A percentile compares a stretch with the other conserved stretches of the same genome.
Evolutionary conservation across 345 rosid genomes (phyloP).

Genomic region (Corchorus capsularis): DNA sequence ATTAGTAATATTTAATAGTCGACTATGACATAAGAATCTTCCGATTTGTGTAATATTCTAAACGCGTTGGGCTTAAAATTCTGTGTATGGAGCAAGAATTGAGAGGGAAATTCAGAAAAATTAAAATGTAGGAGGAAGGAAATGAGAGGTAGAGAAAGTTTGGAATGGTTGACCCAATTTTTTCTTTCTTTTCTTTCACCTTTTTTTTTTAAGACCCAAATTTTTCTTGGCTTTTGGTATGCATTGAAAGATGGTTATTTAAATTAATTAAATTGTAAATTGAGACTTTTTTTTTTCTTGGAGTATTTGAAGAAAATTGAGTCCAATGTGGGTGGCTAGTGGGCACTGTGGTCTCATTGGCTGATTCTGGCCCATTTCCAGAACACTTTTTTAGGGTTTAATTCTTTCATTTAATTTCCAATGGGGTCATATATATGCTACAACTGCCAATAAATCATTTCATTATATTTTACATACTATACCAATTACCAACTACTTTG

Average conservation of each 20-base stretch:
- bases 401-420: too few species aligned
- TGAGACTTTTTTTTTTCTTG: not conserved
- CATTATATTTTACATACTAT: not conserved
- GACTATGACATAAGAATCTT: not conserved
- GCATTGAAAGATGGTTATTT: not conserved
- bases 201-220: not conserved
- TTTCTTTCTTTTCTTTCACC: too few species aligned
- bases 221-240: not conserved
- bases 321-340: conserved; percentile 14
- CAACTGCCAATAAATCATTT: not conserved
- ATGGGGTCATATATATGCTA: not conserved
- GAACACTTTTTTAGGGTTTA: not conserved
- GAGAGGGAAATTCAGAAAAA: conserved; percentile 11
- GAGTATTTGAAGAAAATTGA: not conserved
- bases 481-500: not conserved
- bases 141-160: not conserved
- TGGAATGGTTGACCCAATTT: not conserved
- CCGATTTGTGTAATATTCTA: not conserved
- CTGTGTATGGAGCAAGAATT: not conserved
- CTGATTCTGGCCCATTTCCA: not conserved
- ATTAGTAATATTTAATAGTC: not conserved
- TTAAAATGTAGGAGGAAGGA: not conserved
- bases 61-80: not conserved
- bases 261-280: not conserved
- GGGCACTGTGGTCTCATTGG: not conserved